Percentiles rank a stretch among this genome's conserved stretches.
phyloP scores from a whole-genome alignment of 495 filamentous ascomycete genomes.

The Cenococcum geophilum region DNA sequence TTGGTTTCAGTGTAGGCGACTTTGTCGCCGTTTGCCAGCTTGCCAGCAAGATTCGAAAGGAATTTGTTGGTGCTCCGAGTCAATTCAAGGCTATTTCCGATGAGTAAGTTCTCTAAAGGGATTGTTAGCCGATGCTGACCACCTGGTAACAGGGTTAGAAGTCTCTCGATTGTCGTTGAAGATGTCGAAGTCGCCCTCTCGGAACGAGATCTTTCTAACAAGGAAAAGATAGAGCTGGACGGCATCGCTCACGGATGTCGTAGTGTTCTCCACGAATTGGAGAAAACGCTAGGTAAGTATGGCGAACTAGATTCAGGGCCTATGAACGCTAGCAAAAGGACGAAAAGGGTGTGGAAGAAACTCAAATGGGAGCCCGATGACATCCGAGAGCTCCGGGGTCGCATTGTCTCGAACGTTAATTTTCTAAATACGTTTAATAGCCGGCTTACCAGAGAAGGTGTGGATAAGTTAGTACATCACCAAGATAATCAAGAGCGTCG shows the following conservation, averaged over 20 bases:
- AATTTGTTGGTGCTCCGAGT: slow-evolving; percentile 6
- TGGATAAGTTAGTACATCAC: neutral
- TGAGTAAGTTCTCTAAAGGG: neutral
- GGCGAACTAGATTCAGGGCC: neutral
- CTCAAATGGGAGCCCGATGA: slow-evolving; percentile 36
- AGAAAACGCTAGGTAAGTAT: slow-evolving; percentile 12
- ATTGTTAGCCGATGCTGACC: neutral
- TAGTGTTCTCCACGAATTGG: slow-evolving; percentile 6
- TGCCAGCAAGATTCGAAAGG: slow-evolving; percentile 10
- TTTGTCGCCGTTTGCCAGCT: slow-evolving; percentile 2
- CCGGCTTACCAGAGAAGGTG: neutral
- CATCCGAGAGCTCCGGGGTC: slow-evolving; percentile 29
- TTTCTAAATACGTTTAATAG: neutral
- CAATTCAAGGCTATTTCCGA: slow-evolving; percentile 1
- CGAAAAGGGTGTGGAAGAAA: slow-evolving; percentile 30
- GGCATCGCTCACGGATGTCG: neutral
- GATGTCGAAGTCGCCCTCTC: slow-evolving; percentile 20
- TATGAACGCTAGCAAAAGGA: neutral
- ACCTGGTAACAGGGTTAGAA: slow-evolving; percentile 16
- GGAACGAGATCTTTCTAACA: neutral
- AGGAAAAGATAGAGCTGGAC: neutral
- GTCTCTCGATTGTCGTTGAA: slow-evolving; percentile 29
- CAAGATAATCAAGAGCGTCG: neutral
- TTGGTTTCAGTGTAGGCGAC: slow-evolving; percentile 13
- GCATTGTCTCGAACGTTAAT: slow-evolving; percentile 28